Percentiles rank a stretch among this genome's conserved stretches.
Conservation (phyloP, 2,329 filamentous ascomycete species). For the Didymella keratinophila region DNA sequence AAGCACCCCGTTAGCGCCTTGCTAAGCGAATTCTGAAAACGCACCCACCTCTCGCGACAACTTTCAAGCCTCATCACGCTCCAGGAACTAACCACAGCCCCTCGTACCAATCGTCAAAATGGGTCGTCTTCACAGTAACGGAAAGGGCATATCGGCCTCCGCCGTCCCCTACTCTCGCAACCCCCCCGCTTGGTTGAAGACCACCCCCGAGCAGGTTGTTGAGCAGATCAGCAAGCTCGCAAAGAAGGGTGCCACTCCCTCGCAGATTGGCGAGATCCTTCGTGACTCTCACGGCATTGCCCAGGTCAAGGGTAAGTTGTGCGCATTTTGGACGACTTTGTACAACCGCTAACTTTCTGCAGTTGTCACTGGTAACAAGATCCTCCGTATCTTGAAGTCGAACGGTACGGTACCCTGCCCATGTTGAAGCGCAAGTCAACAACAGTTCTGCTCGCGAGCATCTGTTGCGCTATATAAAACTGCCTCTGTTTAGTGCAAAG, state of each 20-base stretch:
- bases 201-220: slow-evolving; percentile 96
- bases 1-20: slow-evolving; percentile 14
- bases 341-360: slow-evolving; percentile 49
- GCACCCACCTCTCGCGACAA: slow-evolving; percentile 13
- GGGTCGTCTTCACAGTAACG: slow-evolving; percentile 99
- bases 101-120: slow-evolving; percentile 64
- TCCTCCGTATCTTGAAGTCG: slow-evolving; percentile 98
- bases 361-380: slow-evolving; percentile 85
- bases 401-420: slow-evolving; percentile 76
- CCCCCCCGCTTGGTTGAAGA: slow-evolving; percentile 96
- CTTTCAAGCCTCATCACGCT: slow-evolving; percentile 16
- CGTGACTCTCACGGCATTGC: slow-evolving; percentile 98
- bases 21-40: slow-evolving; percentile 20
- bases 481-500: slow-evolving; percentile 48
- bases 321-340: slow-evolving; percentile 2
- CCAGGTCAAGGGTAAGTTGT: slow-evolving; percentile 87
- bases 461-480: slow-evolving; percentile 76
- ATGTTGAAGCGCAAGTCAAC: slow-evolving; percentile 53
- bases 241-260: slow-evolving; percentile 97
- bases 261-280: slow-evolving; percentile 98
- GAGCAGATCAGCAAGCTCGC: slow-evolving; percentile 99
- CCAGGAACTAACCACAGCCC: slow-evolving; percentile 28
- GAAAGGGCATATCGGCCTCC: slow-evolving; percentile 98
- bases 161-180: slow-evolving; percentile 96
- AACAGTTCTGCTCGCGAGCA: slow-evolving; percentile 42